Base-by-base conservation (phyloP, 352 stramenopile species). In the Pythium scleroteichum region DNA sequence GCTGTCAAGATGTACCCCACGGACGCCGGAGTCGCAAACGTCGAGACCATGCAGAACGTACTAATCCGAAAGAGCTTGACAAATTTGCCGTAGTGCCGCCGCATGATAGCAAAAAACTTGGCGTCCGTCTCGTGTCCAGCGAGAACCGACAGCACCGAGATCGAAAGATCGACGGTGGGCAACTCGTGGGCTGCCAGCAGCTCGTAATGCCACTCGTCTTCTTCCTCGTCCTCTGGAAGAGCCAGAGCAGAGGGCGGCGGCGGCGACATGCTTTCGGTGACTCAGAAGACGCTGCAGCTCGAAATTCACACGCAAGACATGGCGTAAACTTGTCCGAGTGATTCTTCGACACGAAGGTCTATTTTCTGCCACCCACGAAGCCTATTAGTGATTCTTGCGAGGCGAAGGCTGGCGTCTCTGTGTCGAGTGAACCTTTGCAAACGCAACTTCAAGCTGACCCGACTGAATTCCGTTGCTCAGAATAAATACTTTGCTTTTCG, bases 141-240 rank as follows among this genome's bases (percentile, higher is more conserved):
- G 1, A 56, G 26, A 12, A 40, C 29, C 7, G 46, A 51, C 8
- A 50, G 3, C 12, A 51, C 35, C 6, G 33, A 55, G 35, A 38
- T 13, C 32, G 56, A 57, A 9, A 64, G 19, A 24, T 64, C 56
- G 38, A 64, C 19, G 13, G n/a, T 41, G 10, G 56, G 46, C 19
- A 55, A 45, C 41, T 42, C 41, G 17, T 33, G 32, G 5, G 54
- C 54, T 12, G 19, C 17, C 20, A 50, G 24, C 8, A 68, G 20
- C 16, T 49, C 53, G 53, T 47, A 62, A 44, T 55, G 49, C 49
- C 49, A 55, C 29, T 55, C 49, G 29, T 55, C 49, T 14, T 55
- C 27, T n/a, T 55, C 49, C 3, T 55, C 49, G 16, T 17, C 49
- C 19, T 50, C 44, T 23, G 40, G 29, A 35, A 35, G 29, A 35